Evolutionary conservation across 164 flowering plant species (phyloP), one percentile per base, ranked within the genome.

Genomic region (Magnolia sinica): DNA sequence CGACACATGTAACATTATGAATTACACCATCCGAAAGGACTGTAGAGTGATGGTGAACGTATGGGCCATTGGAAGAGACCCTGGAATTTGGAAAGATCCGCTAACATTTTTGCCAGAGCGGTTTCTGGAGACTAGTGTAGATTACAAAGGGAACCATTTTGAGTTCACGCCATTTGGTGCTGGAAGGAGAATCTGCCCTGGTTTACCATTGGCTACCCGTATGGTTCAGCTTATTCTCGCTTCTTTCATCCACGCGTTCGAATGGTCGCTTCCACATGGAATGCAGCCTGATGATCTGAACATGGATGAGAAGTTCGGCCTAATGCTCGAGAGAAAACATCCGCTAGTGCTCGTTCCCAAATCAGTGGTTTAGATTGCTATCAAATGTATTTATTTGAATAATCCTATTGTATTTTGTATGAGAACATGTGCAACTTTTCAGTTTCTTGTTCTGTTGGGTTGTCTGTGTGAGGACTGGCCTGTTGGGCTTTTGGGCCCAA

Each of bases 141-240:
- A 83, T 50, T 83, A 27, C 64, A 75, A 75, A 37, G 85, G 85
- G 19, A 77, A 76, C 5, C 81, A 80, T 61, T 80, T 83, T 29
- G 74, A 78, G 76, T 76, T 78, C 59, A 74, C 76, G 13, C 83
- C 85, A 7, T 83, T 83, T 75, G 83, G 83, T 16, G 81, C n/a
- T 0, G 80, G 83, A 7, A 71, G 78, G 52, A 78, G 83, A 24
- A 81, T 81, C 29, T 81, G 83, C 64, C 78, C 76, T 13, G 83
- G 83, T 3, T 0, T 78, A n/a, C 83, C 83, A 1, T 61, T 81
- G 59, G 83, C 78, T 58, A 68, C 69, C 50, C 78, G 76, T 14
- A 29, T 75, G 5, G 68, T 75, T 29, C 37, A 37, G 18, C 23
- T 81, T n/a, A 64, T 64, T 64, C 23, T 64, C 8, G 67, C 67